Conservation (phyloP, 139 green algal species). For the Micractinium sp. region DNA sequence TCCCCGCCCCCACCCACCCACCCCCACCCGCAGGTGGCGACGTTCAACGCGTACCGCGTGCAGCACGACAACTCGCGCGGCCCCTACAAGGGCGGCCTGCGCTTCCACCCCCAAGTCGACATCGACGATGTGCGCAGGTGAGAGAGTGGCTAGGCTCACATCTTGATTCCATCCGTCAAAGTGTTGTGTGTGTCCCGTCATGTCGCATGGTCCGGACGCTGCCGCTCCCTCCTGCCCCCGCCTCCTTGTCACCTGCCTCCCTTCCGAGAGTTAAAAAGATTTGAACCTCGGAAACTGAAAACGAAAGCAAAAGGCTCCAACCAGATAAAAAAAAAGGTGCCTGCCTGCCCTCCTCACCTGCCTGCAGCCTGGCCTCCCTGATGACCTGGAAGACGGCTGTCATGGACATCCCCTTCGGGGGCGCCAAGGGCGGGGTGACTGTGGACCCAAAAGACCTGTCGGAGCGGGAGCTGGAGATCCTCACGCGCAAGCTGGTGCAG, state of each 20-base stretch:
- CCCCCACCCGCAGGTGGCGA: slow-evolving; percentile 51
- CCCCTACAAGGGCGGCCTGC: slow-evolving; percentile 88
- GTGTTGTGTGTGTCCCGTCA: no score
- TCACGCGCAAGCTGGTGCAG: slow-evolving; percentile 92
- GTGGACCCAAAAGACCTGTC: slow-evolving; percentile 73
- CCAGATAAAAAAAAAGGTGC: no score
- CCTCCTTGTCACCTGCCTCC: no score
- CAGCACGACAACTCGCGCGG: slow-evolving; percentile 91
- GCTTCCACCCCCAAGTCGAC: slow-evolving; percentile 80
- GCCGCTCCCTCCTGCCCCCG: no score
- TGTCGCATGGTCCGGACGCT: no score
- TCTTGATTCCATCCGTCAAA: no score
- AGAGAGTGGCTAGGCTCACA: no score
- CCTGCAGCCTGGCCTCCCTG: slow-evolving; percentile 67
- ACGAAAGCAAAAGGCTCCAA: no score
- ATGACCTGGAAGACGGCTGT: slow-evolving; percentile 98
- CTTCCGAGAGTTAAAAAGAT: no score
- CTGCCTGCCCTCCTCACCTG: background rate
- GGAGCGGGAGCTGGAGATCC: slow-evolving; percentile 86
- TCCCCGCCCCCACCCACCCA: background rate
- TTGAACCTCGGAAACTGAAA: no score
- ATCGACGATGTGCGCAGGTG: slow-evolving; percentile 67
- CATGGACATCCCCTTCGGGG: slow-evolving; percentile 95
- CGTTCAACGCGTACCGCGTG: slow-evolving; percentile 82
- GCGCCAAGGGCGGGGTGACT: slow-evolving; percentile 87